Percentiles rank a stretch among this genome's conserved stretches.
Evolutionary conservation across 176 grass and related monocot species (phyloP).

Genomic region (Tillandsia leiboldiana): DNA sequence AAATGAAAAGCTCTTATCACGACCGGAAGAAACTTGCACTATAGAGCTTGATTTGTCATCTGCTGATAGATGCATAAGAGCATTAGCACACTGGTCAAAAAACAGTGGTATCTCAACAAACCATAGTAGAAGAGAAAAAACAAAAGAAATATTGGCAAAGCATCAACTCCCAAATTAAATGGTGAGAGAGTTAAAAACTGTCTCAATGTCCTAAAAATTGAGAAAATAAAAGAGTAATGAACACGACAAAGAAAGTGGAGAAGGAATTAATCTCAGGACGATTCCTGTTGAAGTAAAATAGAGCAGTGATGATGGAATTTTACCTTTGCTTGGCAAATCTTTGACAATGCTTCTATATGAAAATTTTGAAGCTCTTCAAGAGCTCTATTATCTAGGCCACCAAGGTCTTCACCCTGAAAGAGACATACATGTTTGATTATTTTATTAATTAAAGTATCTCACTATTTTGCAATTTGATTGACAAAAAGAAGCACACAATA

Average conservation of each 20-base stretch:
- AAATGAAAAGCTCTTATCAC: background rate
- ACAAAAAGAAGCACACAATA: background rate
- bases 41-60: slow-evolving; percentile 66
- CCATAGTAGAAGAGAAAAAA: background rate
- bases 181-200: background rate
- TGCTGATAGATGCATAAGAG: slow-evolving; percentile 26
- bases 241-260: background rate
- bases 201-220: background rate
- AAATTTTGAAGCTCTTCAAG: slow-evolving; percentile 86
- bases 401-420: slow-evolving; percentile 71
- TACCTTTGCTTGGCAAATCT: slow-evolving; percentile 92
- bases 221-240: background rate
- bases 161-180: background rate
- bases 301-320: background rate
- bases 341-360: slow-evolving; percentile 86
- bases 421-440: background rate
- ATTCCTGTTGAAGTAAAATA: slow-evolving; percentile 1
- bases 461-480: background rate
- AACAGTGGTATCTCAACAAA: background rate
- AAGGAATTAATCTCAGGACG: background rate
- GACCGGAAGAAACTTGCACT: slow-evolving; percentile 3
- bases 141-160: background rate
- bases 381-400: slow-evolving; percentile 55
- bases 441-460: slow-evolving; percentile 4
- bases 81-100: too few species aligned